phyloP scores from a whole-genome alignment of 139 green algal species.

The Mesotaenium endlicherianum region DNA sequence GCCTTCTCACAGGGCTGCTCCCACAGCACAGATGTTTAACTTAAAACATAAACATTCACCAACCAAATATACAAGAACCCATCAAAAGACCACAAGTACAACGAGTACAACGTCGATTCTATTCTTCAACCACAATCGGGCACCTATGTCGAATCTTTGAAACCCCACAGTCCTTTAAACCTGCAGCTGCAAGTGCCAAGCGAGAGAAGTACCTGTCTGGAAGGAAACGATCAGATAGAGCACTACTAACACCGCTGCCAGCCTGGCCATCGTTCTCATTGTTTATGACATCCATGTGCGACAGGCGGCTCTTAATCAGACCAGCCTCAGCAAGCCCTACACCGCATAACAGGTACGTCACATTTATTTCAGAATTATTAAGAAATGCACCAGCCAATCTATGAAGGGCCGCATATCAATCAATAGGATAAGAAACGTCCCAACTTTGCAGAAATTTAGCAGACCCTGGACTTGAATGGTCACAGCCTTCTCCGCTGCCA shows the following conservation, averaged over 20 bases:
- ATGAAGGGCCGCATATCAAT: not conserved
- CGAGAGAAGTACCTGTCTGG: too few species aligned
- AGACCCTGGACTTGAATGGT: not conserved
- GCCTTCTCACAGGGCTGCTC: constrained; percentile 14
- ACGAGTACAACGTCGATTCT: too few species aligned
- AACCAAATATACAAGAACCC: too few species aligned
- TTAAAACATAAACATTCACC: too few species aligned
- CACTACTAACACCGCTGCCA: not conserved
- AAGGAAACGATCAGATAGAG: too few species aligned
- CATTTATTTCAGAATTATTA: not conserved
- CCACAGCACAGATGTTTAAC: too few species aligned
- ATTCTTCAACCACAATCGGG: too few species aligned
- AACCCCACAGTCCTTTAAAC: too few species aligned
- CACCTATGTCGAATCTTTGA: too few species aligned
- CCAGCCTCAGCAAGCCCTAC: constrained; percentile 21
- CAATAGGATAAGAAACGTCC: not conserved
- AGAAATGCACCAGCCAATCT: not conserved
- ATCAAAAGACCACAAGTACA: too few species aligned
- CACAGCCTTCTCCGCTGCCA: not conserved
- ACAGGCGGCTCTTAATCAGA: constrained; percentile 22
- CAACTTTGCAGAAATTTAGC: not conserved
- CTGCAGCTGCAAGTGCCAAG: too few species aligned
- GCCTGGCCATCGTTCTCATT: not conserved
- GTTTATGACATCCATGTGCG: constrained; percentile 3
- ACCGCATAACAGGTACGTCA: not conserved